Conservation (phyloP, 164 flowering plant genomes). For the Brasenia schreberi region DNA sequence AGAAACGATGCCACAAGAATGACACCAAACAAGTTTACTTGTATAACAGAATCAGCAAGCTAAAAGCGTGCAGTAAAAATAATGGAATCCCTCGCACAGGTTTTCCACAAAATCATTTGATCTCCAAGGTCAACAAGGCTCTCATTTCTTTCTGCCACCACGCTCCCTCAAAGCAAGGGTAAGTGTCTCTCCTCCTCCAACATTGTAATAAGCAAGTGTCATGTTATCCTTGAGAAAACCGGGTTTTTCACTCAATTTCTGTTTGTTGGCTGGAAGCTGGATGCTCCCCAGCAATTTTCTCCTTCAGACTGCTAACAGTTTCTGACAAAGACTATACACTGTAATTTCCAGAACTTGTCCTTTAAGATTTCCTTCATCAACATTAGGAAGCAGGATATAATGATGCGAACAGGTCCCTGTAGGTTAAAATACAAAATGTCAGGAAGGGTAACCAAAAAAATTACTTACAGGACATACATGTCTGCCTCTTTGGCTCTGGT, state of each 20-base stretch:
- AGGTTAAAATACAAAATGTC: not conserved
- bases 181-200: constrained; percentile 71
- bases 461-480: too few species aligned
- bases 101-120: constrained; percentile 1
- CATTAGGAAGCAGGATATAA: constrained; percentile 71
- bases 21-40: too few species aligned
- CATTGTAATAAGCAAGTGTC: constrained; percentile 87
- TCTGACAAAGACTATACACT: constrained; percentile 78
- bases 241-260: constrained; percentile 92
- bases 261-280: constrained; percentile 96
- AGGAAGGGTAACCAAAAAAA: not conserved
- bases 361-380: constrained; percentile 90
- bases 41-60: too few species aligned
- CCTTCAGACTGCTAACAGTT: constrained; percentile 86
- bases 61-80: too few species aligned
- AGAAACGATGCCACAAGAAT: too few species aligned
- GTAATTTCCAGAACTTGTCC: constrained; percentile 82
- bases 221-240: constrained; percentile 95
- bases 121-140: not conserved
- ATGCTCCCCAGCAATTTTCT: constrained; percentile 95
- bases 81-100: too few species aligned
- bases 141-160: constrained; percentile 96
- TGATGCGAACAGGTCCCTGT: constrained; percentile 77
- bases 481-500: constrained; percentile 96
- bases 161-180: constrained; percentile 89